Evolutionary conservation across 371 early-diverging fungal species (phyloP).

Genomic region (Mortierella sp.): DNA sequence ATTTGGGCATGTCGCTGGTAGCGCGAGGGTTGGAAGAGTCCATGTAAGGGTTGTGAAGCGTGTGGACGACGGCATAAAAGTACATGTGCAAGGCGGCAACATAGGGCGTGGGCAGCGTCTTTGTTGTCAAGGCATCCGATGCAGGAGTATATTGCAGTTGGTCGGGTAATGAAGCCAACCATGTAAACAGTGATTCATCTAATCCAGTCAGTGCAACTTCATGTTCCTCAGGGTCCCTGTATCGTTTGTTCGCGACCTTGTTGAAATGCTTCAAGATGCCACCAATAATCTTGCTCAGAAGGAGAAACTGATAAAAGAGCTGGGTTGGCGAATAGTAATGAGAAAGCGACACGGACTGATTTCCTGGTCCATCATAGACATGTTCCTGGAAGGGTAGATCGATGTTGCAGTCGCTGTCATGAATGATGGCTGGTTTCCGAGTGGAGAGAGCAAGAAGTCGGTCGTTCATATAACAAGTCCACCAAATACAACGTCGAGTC

Average conservation of each 20-base stretch:
- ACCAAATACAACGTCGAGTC: slow-evolving; percentile 53
- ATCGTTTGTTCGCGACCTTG: slow-evolving; percentile 47
- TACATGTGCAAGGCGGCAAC: slow-evolving; percentile 50
- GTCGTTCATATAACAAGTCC: slow-evolving; percentile 54
- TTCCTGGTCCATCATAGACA: slow-evolving; percentile 51
- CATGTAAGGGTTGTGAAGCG: slow-evolving; percentile 53
- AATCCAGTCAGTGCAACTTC: slow-evolving; percentile 44
- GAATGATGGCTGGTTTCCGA: slow-evolving; percentile 47
- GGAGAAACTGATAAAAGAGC: slow-evolving; percentile 40
- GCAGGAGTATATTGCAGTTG: slow-evolving; percentile 48
- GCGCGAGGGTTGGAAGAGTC: slow-evolving; percentile 54
- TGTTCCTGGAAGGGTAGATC: slow-evolving; percentile 54
- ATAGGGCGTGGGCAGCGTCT: slow-evolving; percentile 49
- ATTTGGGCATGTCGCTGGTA: slow-evolving; percentile 49
- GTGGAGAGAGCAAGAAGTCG: slow-evolving; percentile 49
- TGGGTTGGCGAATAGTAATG: slow-evolving; percentile 54
- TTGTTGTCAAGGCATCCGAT: slow-evolving; percentile 35
- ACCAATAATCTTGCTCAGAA: slow-evolving; percentile 48
- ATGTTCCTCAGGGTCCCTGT: slow-evolving; percentile 42
- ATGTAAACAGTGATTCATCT: slow-evolving; percentile 49
- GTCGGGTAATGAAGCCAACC: slow-evolving; percentile 47
- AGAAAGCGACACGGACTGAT: slow-evolving; percentile 45
- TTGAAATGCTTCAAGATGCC: slow-evolving; percentile 51
- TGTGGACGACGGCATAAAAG: slow-evolving; percentile 46
- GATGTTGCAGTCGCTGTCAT: slow-evolving; percentile 50